phyloP scores from a whole-genome alignment of 345 rosid species.

The Citrus maxima region DNA sequence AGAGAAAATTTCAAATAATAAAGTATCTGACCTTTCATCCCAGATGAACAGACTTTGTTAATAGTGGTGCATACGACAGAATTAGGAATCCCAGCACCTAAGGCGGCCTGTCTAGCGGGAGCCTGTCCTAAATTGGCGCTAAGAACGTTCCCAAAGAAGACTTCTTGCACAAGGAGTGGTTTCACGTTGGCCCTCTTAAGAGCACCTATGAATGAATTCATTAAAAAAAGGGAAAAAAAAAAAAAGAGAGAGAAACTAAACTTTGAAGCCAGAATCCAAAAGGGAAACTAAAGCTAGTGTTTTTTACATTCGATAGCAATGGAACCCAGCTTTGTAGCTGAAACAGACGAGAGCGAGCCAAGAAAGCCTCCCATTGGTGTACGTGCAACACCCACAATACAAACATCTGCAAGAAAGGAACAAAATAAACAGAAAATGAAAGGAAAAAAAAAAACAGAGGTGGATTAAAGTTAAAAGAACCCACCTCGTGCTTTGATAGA shows the following conservation, averaged over 20 bases:
- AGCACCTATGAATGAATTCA: slow-evolving; percentile 46
- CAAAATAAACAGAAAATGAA: not conserved
- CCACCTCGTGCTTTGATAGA: slow-evolving; percentile 54
- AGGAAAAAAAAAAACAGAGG: not conserved
- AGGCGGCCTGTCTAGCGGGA: slow-evolving; percentile 97
- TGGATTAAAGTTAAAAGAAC: not conserved
- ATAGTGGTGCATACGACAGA: slow-evolving; percentile 87
- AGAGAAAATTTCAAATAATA: not conserved
- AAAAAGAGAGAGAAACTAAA: not conserved
- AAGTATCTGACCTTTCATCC: slow-evolving; percentile 71
- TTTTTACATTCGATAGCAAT: slow-evolving; percentile 60
- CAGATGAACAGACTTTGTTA: slow-evolving; percentile 93
- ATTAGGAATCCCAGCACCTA: slow-evolving; percentile 89
- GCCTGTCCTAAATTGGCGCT: slow-evolving; percentile 97
- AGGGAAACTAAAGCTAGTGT: not conserved
- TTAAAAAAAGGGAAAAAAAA: not conserved
- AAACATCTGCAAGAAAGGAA: slow-evolving; percentile 59
- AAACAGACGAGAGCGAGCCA: slow-evolving; percentile 75
- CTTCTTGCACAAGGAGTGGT: slow-evolving; percentile 90
- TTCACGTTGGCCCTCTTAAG: slow-evolving; percentile 79
- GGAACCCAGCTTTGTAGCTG: slow-evolving; percentile 87
- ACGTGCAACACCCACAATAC: slow-evolving; percentile 90
- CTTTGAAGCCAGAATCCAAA: not conserved
- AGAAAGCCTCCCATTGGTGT: slow-evolving; percentile 89
- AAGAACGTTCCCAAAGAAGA: slow-evolving; percentile 89